phyloP scores from a whole-genome alignment of 1,284 basidiomycete species.

The Pseudozyma thailandica region DNA sequence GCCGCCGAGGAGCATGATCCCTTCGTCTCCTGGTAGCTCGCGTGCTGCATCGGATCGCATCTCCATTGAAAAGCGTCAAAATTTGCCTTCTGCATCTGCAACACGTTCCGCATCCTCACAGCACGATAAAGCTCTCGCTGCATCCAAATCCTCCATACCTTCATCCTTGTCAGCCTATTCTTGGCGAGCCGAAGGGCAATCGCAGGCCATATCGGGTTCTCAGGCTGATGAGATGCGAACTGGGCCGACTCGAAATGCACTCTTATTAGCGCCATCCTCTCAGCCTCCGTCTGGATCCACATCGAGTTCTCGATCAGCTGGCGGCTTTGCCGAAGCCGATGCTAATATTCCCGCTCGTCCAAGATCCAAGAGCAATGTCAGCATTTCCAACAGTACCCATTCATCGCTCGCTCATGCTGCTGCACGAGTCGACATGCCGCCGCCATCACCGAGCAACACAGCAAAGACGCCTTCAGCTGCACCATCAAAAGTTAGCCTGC shows the following conservation, averaged over 20 bases:
- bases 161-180: constrained; percentile 7
- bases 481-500: constrained; percentile 35
- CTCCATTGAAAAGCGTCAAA: neutral
- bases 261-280: no score
- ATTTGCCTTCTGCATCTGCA: neutral
- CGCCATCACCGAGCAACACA: neutral
- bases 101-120: constrained; percentile 5
- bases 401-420: neutral
- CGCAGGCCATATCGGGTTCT: no score
- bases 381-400: constrained; percentile 10
- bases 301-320: constrained; percentile 16
- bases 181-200: neutral
- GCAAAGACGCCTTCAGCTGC: constrained; percentile 2
- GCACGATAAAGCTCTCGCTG: no score
- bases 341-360: constrained; percentile 10
- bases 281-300: neutral
- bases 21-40: neutral
- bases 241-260: no score
- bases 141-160: constrained; percentile 3
- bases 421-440: neutral
- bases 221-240: no score
- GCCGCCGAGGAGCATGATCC: neutral
- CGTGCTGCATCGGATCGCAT: constrained; percentile 7
- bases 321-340: constrained; percentile 9
- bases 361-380: constrained; percentile 27